Conservation (phyloP, 1,139 yeast species). For the Lodderomyces theae region DNA sequence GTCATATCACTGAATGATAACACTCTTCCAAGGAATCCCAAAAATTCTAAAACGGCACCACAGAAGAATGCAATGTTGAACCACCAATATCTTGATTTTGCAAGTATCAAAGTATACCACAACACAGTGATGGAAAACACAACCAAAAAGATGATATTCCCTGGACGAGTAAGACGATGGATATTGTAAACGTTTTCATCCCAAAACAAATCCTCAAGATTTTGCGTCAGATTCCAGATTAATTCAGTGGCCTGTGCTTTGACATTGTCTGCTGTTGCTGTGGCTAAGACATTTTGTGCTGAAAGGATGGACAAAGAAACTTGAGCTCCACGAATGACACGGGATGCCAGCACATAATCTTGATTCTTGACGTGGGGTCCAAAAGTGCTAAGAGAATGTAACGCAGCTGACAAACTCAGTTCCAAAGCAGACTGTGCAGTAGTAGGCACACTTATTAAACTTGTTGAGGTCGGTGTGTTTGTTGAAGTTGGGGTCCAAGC, state of each 20-base stretch:
- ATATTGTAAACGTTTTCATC: slow-evolving; percentile 38
- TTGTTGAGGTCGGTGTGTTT: slow-evolving; percentile 10
- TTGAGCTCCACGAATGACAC: slow-evolving; percentile 33
- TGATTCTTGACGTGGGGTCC: slow-evolving; percentile 15
- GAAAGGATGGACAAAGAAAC: slow-evolving; percentile 36
- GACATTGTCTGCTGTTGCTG: slow-evolving; percentile 32
- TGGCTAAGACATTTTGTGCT: slow-evolving; percentile 36
- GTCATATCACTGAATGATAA: slow-evolving; percentile 41
- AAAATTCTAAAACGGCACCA: slow-evolving; percentile 34
- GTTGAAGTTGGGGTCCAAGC: slow-evolving; percentile 14
- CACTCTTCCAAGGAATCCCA: slow-evolving; percentile 70
- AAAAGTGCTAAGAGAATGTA: slow-evolving; percentile 16
- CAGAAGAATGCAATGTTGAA: slow-evolving; percentile 29
- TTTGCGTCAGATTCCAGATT: slow-evolving; percentile 31
- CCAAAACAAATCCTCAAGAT: slow-evolving; percentile 26
- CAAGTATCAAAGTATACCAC: slow-evolving; percentile 19
- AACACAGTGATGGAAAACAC: slow-evolving; percentile 25
- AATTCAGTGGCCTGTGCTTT: slow-evolving; percentile 32
- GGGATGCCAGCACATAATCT: slow-evolving; percentile 20
- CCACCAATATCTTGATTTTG: slow-evolving; percentile 28
- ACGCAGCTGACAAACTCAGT: slow-evolving; percentile 13
- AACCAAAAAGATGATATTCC: slow-evolving; percentile 28
- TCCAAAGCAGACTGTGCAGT: slow-evolving; percentile 20
- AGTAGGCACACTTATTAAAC: slow-evolving; percentile 15
- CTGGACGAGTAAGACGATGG: slow-evolving; percentile 20